Evolutionary conservation across 176 grass and related monocot genomes (phyloP).

Genomic region (Aechmea fasciata): DNA sequence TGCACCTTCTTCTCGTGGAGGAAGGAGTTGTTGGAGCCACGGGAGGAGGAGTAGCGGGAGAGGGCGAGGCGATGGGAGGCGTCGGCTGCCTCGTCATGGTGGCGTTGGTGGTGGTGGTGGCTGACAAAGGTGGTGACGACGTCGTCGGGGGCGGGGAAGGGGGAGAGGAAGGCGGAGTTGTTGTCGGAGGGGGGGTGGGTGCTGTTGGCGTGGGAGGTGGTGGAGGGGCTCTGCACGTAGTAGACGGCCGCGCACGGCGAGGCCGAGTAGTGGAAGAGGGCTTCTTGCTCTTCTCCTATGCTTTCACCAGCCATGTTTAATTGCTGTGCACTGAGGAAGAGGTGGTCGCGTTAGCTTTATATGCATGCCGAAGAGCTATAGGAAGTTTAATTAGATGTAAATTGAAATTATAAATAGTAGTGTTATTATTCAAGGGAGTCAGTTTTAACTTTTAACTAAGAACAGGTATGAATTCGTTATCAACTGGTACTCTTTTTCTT

Average conservation of each 20-base stretch:
- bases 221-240: slow-evolving; percentile 92
- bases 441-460: neutral
- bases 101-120: slow-evolving; percentile 28
- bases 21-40: slow-evolving; percentile 80
- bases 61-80: slow-evolving; percentile 59
- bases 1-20: slow-evolving; percentile 48
- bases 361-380: neutral
- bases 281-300: neutral
- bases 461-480: neutral
- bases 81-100: slow-evolving; percentile 9
- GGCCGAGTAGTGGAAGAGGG: slow-evolving; percentile 37
- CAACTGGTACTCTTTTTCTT: too few species aligned
- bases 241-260: slow-evolving; percentile 55
- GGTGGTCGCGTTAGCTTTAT: neutral
- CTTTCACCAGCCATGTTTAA: neutral
- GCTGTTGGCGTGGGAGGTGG: slow-evolving; percentile 57
- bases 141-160: slow-evolving; percentile 29
- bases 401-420: neutral
- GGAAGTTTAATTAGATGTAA: neutral
- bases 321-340: neutral
- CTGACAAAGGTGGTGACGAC: neutral
- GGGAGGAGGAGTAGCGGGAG: slow-evolving; percentile 87
- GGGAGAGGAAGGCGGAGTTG: slow-evolving; percentile 54
- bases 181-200: slow-evolving; percentile 45
- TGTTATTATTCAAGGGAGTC: neutral